Evolutionary conservation across 768 basidiomycete genomes (phyloP).

Genomic region (Hericium erinaceus): DNA sequence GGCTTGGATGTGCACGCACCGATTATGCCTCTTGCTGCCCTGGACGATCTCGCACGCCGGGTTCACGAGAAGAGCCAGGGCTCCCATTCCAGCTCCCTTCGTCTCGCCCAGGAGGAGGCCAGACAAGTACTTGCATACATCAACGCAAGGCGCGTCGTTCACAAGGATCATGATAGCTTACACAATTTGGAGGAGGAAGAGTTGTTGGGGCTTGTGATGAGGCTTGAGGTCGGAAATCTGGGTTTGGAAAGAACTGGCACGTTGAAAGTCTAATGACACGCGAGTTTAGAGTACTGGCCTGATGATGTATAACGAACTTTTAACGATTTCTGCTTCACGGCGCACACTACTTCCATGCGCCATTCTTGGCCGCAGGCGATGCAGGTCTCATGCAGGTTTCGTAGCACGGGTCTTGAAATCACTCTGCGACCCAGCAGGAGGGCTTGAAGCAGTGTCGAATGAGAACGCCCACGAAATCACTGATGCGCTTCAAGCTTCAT

Average conservation of each 20-base stretch:
- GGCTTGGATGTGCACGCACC: background rate
- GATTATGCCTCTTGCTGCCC: constrained; percentile 1
- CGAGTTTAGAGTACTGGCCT: too few species aligned
- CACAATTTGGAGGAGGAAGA: constrained; percentile 62
- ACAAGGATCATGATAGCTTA: constrained; percentile 51
- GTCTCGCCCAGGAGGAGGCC: constrained; percentile 26
- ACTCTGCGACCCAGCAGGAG: too few species aligned
- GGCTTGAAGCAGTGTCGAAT: too few species aligned
- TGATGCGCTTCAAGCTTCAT: too few species aligned
- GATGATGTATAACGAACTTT: too few species aligned
- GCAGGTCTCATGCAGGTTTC: too few species aligned
- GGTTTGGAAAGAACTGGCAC: constrained; percentile 29
- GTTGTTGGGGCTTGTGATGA: constrained; percentile 54
- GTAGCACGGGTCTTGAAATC: too few species aligned
- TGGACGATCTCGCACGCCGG: background rate
- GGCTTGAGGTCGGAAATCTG: constrained; percentile 43
- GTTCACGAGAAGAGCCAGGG: constrained; percentile 22
- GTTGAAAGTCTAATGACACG: too few species aligned
- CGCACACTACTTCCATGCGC: too few species aligned
- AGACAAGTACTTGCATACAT: constrained; percentile 48
- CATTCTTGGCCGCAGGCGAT: too few species aligned
- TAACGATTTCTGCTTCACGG: too few species aligned
- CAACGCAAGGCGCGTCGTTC: constrained; percentile 61
- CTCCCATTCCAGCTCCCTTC: constrained; percentile 16
- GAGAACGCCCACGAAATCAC: too few species aligned